Conservation (phyloP, 23 red algal genomes). For the Gracilaria gracilis region DNA sequence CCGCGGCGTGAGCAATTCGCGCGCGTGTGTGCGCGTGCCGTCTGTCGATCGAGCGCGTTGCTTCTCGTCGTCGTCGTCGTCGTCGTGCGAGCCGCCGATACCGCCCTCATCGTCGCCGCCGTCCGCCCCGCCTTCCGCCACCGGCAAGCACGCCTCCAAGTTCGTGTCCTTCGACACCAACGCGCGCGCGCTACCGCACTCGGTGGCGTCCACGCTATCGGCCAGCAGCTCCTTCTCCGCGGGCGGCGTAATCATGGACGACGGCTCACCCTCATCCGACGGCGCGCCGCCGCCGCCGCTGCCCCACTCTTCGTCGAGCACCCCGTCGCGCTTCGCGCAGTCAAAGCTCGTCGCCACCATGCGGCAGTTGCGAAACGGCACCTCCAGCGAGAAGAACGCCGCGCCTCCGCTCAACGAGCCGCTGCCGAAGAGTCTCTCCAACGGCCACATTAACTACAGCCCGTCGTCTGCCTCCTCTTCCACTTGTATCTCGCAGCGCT, state of each 20-base stretch:
- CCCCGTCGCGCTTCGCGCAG: neutral
- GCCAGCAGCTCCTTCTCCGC: constrained; percentile 1
- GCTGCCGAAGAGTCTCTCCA: constrained; percentile 11
- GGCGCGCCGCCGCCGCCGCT: neutral
- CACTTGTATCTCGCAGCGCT: neutral
- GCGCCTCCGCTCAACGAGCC: neutral
- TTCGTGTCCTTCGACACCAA: neutral
- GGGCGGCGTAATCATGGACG: neutral
- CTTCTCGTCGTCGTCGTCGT: neutral
- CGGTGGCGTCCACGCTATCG: neutral
- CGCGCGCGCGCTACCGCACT: neutral
- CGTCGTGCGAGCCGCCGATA: neutral
- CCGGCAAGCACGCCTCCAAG: neutral
- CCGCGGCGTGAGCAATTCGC: constrained; percentile 1
- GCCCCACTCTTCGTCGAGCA: neutral
- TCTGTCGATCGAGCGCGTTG: neutral
- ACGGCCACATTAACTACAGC: neutral
- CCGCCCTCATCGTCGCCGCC: neutral
- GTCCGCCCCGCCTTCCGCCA: neutral
- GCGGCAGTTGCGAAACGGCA: constrained; percentile 11
- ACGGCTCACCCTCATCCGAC: neutral
- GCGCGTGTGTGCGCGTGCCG: neutral
- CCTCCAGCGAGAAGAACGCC: neutral
- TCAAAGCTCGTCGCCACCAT: constrained; percentile 15
- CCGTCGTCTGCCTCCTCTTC: neutral